These are phyloP conservation scores for Puccinia hordei DNA, from an alignment of 1,284 basidiomycete genomes.

Conservation along the genomic window DNA sequence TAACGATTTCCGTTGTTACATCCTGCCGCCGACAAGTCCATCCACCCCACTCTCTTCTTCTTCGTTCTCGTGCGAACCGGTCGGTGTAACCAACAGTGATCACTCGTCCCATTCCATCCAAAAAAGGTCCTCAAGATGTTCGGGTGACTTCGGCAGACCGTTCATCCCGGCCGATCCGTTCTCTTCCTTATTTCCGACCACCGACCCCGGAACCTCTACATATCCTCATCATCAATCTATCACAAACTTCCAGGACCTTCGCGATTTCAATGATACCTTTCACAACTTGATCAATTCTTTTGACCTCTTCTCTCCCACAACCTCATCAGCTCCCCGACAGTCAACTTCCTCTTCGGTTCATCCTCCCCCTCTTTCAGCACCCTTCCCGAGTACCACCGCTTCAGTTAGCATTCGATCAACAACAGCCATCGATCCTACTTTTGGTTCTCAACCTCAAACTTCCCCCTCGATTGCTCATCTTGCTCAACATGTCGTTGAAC, in stretches of 20 bases:
- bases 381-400: slow-evolving; percentile 9
- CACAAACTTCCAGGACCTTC: slow-evolving; percentile 31
- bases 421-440: slow-evolving; percentile 20
- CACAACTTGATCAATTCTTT: slow-evolving; percentile 35
- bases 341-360: slow-evolving; percentile 12
- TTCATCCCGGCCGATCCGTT: slow-evolving; percentile 15
- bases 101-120: background rate
- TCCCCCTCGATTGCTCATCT: background rate
- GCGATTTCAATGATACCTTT: slow-evolving; percentile 39
- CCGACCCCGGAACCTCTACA: slow-evolving; percentile 9
- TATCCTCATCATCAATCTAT: slow-evolving; percentile 24
- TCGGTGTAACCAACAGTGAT: background rate
- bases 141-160: background rate
- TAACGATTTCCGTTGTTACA: background rate
- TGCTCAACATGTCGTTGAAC: background rate
- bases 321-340: slow-evolving; percentile 6
- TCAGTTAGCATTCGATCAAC: background rate
- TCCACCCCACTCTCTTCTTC: slow-evolving; percentile 31
- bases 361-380: background rate
- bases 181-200: slow-evolving; percentile 21
- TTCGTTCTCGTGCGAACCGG: slow-evolving; percentile 8
- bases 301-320: slow-evolving; percentile 16
- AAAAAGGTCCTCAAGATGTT: slow-evolving; percentile 12
- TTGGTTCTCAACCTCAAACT: slow-evolving; percentile 22
- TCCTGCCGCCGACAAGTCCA: slow-evolving; percentile 16